Conservation (phyloP, 176 grass and related monocot genomes). For the Eremochloa ophiuroides region DNA sequence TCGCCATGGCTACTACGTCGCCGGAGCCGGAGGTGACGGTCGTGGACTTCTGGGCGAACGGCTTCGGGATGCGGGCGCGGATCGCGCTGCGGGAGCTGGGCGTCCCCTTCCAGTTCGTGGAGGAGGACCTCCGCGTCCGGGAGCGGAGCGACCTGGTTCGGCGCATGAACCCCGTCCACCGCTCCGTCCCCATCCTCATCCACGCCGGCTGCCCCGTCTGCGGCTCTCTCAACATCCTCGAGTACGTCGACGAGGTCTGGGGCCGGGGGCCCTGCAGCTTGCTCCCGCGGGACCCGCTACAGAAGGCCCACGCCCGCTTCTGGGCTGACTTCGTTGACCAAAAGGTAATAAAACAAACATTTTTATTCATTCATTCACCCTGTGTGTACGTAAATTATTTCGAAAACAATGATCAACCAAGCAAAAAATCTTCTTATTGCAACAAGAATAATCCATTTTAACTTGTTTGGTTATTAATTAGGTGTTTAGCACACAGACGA, state of each 20-base stretch:
- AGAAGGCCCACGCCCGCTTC: constrained; percentile 15
- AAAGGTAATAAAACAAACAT: constrained; percentile 6
- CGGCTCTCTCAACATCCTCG: constrained; percentile 28
- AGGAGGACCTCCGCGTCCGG: constrained; percentile 19
- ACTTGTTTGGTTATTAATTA: too few species aligned
- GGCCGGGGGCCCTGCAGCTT: neutral
- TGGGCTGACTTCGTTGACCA: constrained; percentile 40
- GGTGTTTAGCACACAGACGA: constrained; percentile 27
- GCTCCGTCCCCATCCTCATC: constrained; percentile 14
- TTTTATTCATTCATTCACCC: neutral
- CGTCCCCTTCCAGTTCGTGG: constrained; percentile 5
- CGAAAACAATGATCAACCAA: too few species aligned
- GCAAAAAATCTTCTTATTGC: too few species aligned
- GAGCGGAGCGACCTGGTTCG: constrained; percentile 26
- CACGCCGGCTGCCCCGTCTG: constrained; percentile 11
- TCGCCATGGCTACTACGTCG: neutral
- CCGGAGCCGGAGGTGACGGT: neutral
- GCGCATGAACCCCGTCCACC: constrained; percentile 26
- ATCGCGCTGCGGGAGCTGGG: constrained; percentile 27
- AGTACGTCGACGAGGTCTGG: constrained; percentile 39
- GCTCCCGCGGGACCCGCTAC: neutral
- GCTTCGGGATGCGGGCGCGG: constrained; percentile 16
- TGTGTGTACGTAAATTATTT: too few species aligned
- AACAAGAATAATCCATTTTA: too few species aligned
- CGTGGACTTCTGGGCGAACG: constrained; percentile 40